Evolutionary conservation across 768 basidiomycete species (phyloP), one percentile per base, ranked within the genome.

Genomic region (Kwoniella sp.): DNA sequence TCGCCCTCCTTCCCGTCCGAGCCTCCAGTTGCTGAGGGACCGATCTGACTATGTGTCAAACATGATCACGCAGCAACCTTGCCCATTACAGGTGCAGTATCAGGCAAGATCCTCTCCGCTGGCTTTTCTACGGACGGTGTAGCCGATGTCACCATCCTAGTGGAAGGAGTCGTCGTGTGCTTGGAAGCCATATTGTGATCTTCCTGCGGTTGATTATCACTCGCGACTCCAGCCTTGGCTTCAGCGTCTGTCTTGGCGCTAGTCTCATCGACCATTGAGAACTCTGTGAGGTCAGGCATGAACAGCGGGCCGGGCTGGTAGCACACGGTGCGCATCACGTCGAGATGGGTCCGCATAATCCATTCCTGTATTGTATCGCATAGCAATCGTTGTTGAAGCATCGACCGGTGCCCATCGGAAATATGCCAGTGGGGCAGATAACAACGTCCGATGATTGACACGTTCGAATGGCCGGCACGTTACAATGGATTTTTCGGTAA

Each of bases 281-380:
- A 70, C 55, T 73, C 75, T 12, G 55, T 55, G n/a, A 77, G 62
- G 53, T 77, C 76, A 2, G 74, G 70, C 67, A 69, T 45, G 34
- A 57, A 31, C 17, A 77, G 51, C 48, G 73, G 73, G 20, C 76
- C 76, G 25, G 76, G 76, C 41, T 69, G 66, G 55, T 69, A 77
- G 51, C 73, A 74, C 13, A 70, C 45, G 4, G 71, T 74, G 5
- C 73, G 60, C 73, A 77, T 66, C 4, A 75, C 48, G 59, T 77
- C 75, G 25, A 73, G 55, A 38, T 74, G 73, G 7, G 63, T 73
- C 25, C 73, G 65, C 9, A 59, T 47, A 41, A 74, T 63, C 69
- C 66, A 73, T n/a, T 57, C 59, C 75, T 77, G 66, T 28, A 28
- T 23, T 20, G 47, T 17, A 48, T 13, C 34, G 34, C 20, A 48